These are phyloP conservation scores for Aspergillus chevalieri DNA, from an alignment of 2,329 filamentous ascomycete genomes.

Conservation along the genomic window DNA sequence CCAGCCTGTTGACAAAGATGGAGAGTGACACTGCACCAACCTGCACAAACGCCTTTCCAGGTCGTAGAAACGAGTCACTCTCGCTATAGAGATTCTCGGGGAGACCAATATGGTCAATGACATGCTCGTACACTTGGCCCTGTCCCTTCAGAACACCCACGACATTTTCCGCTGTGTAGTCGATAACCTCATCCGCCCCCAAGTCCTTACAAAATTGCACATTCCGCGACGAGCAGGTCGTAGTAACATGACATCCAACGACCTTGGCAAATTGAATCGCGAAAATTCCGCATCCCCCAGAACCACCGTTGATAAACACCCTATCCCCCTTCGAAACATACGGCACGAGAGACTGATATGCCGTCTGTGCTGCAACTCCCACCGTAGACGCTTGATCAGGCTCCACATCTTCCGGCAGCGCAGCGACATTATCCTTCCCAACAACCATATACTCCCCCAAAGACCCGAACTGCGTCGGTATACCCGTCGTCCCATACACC, in stretches of 20 bases:
- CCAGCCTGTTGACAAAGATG: conserved; percentile 30
- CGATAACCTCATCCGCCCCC: conserved; percentile 59
- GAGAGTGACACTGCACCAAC: conserved; percentile 39
- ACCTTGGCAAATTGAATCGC: conserved; percentile 60
- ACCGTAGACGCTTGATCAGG: conserved; percentile 39
- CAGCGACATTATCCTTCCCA: conserved; percentile 25
- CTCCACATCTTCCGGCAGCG: conserved; percentile 40
- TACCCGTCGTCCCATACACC: conserved; percentile 40
- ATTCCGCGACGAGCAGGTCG: conserved; percentile 54
- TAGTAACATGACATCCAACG: conserved; percentile 54
- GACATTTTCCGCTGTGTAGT: conserved; percentile 51
- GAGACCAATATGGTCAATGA: conserved; percentile 54
- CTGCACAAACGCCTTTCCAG: conserved; percentile 48
- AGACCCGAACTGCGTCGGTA: conserved; percentile 34
- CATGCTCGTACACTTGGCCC: conserved; percentile 47
- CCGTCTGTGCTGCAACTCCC: conserved; percentile 44
- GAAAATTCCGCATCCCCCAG: conserved; percentile 56
- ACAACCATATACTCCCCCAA: conserved; percentile 41
- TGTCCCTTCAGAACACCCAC: conserved; percentile 41
- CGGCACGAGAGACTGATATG: conserved; percentile 45
- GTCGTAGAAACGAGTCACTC: conserved; percentile 46
- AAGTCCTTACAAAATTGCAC: conserved; percentile 51
- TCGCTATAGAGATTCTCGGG: conserved; percentile 49
- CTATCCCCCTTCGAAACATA: conserved; percentile 47
- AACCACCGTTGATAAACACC: conserved; percentile 61